phyloP scores from a whole-genome alignment of 2,329 filamentous ascomycete species.

The Epicoccum sorghinum region DNA sequence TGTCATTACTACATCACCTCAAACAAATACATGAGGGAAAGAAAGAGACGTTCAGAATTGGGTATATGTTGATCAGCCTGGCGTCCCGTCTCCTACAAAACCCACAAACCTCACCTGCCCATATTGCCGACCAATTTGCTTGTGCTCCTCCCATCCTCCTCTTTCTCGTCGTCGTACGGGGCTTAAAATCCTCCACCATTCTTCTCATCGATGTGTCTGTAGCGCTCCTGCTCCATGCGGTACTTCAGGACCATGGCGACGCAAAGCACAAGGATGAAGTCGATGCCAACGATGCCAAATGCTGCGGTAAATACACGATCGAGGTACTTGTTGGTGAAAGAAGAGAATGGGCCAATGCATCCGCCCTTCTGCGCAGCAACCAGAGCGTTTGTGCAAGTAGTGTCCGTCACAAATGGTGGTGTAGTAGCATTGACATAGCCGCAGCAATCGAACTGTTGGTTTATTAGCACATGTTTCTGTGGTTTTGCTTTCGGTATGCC shows the following conservation, averaged over 20 bases:
- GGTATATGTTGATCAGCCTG: conserved; percentile 16
- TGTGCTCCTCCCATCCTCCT: neutral
- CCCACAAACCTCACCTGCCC: conserved; percentile 9
- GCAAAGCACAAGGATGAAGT: conserved; percentile 71
- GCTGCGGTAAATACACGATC: conserved; percentile 79
- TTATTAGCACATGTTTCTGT: conserved; percentile 28
- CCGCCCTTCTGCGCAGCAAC: conserved; percentile 72
- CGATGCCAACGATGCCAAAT: conserved; percentile 77
- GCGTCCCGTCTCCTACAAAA: conserved; percentile 29
- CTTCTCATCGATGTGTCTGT: conserved; percentile 83
- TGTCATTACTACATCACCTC: conserved; percentile 27
- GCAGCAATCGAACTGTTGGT: conserved; percentile 74
- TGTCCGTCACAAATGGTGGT: conserved; percentile 73
- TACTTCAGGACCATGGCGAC: conserved; percentile 80
- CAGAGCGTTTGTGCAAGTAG: conserved; percentile 71
- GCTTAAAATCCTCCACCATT: conserved; percentile 45
- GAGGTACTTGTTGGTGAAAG: conserved; percentile 72
- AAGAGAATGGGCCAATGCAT: conserved; percentile 71
- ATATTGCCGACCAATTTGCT: neutral
- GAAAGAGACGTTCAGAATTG: conserved; percentile 30
- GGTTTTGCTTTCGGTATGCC: conserved; percentile 30
- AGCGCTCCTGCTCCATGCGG: conserved; percentile 78
- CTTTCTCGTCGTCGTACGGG: neutral
- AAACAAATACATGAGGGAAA: conserved; percentile 19
- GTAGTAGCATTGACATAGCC: conserved; percentile 76